Conservation (phyloP, 306 rosid genomes). For the Cucurbita argyrosperma region DNA sequence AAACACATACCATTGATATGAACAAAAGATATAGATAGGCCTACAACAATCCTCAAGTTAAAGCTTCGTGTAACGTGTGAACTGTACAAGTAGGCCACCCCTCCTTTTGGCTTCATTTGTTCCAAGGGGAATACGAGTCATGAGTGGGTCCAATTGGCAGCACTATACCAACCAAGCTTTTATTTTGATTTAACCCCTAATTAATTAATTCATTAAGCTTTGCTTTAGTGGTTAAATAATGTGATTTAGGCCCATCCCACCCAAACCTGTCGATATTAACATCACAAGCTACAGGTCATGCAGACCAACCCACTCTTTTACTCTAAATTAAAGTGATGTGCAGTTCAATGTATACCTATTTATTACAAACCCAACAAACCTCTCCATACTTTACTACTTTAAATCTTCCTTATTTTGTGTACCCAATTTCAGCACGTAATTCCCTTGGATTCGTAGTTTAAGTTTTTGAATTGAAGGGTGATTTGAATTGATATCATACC, state of each 20-base stretch:
- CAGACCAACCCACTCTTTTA: neutral
- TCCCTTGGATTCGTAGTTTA: too few species aligned
- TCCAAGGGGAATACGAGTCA: neutral
- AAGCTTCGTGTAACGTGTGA: neutral
- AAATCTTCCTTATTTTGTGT: too few species aligned
- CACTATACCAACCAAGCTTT: neutral
- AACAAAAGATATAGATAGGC: neutral
- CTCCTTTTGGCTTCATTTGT: neutral
- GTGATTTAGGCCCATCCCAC: slow-evolving; percentile 23
- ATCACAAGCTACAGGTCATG: neutral
- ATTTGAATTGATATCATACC: too few species aligned
- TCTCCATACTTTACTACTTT: too few species aligned
- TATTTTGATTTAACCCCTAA: slow-evolving; percentile 18
- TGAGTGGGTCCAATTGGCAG: neutral
- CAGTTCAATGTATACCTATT: too few species aligned
- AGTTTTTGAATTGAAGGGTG: too few species aligned
- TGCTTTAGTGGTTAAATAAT: slow-evolving; percentile 10
- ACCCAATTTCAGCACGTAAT: too few species aligned
- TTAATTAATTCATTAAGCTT: neutral
- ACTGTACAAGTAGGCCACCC: neutral
- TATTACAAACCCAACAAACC: too few species aligned
- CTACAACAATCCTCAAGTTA: neutral
- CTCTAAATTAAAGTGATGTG: neutral
- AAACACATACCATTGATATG: neutral
- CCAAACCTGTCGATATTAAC: slow-evolving; percentile 11